Base-by-base conservation (phyloP, 208 protist genomes). In the Trypanosoma congolense region DNA sequence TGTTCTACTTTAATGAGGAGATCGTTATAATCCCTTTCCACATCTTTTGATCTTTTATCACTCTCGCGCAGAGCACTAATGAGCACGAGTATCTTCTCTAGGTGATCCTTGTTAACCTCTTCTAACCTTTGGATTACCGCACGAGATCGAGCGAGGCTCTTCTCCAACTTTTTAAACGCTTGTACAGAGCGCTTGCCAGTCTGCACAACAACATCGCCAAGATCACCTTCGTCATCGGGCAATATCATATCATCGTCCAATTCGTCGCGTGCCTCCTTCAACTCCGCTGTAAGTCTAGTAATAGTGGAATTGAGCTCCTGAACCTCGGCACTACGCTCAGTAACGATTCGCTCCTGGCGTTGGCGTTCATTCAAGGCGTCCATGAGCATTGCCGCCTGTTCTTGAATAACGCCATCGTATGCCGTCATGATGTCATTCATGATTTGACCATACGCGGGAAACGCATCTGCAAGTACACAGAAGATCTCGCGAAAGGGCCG, bases 331-430 rank as follows among this genome's bases (percentile, higher is more conserved):
- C 56, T 28, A 10, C 75, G 48, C 6, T 67, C 38, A 26, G 44
- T 35, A 16, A 65, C 64, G 38, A 38, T 35, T n/a, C 73, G 47
- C 14, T 73, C 24, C 10, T 61, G 42, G 22, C 51, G 29, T 5
- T 46, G 36, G 24, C 66, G 60, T 2, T 58, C 12, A 12, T 52
- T 36, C 57, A 83, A 77, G 22, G 75, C 64, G 33, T 83, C 69
- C 19, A 61, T 62, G n/a, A 90, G 64, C 36, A 82, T 57, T 60
- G 77, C 65, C 18, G 86, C 75, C 65, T 93, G 86, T 2, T 68
- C 70, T 61, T 89, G 77, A 38, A 93, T 77, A 38, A 79, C 86
- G 43, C 79, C 71, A 70, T 93, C 86, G 54, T 93, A 93, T 2
- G 77, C 86, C 19, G 69, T 61, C 31, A 73, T 68, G 29, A 93